Percentiles rank a stretch among this genome's conserved stretches.
phyloP scores from a whole-genome alignment of 2,329 filamentous ascomycete species.

The Drechslera avenae region DNA sequence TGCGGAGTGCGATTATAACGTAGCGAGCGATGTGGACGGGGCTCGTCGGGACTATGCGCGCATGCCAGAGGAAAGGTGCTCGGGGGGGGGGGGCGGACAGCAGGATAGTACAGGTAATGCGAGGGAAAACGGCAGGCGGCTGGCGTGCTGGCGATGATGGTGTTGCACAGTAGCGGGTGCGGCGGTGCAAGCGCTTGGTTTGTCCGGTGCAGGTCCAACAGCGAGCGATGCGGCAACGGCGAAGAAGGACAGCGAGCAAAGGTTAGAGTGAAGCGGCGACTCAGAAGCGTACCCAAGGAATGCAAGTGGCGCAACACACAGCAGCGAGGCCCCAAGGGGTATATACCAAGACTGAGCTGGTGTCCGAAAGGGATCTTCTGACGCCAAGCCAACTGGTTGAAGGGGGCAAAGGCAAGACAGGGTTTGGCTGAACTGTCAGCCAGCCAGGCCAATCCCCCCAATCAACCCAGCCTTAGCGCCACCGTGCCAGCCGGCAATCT shows the following conservation, averaged over 20 bases:
- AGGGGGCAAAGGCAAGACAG: slow-evolving; percentile 10
- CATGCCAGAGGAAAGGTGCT: slow-evolving; percentile 26
- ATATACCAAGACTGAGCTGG: slow-evolving; percentile 4
- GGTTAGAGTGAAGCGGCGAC: not conserved
- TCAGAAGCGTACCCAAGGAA: not conserved
- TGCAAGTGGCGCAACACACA: not conserved
- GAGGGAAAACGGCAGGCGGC: not conserved
- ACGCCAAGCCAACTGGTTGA: slow-evolving; percentile 12
- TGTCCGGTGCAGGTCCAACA: slow-evolving; percentile 1
- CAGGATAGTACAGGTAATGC: not conserved
- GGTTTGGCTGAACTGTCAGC: slow-evolving; percentile 7
- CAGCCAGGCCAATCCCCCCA: slow-evolving; percentile 11
- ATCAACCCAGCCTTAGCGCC: slow-evolving; percentile 3
- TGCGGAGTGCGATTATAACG: slow-evolving; percentile 20
- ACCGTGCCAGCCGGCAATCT: slow-evolving; percentile 3
- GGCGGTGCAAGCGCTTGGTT: slow-evolving; percentile 10
- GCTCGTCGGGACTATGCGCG: slow-evolving; percentile 28
- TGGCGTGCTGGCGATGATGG: slow-evolving; percentile 1
- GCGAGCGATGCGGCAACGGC: slow-evolving; percentile 1
- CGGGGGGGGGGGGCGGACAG: too few relatives aligned
- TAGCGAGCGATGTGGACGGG: slow-evolving; percentile 30
- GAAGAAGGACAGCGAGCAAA: not conserved
- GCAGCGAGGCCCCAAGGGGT: slow-evolving; percentile 4
- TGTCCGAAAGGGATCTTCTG: slow-evolving; percentile 11
- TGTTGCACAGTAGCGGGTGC: slow-evolving; percentile 10